These are phyloP conservation scores for Microbotryum scabiosae DNA, from an alignment of 1,284 basidiomycete species.

Conservation along the genomic window DNA sequence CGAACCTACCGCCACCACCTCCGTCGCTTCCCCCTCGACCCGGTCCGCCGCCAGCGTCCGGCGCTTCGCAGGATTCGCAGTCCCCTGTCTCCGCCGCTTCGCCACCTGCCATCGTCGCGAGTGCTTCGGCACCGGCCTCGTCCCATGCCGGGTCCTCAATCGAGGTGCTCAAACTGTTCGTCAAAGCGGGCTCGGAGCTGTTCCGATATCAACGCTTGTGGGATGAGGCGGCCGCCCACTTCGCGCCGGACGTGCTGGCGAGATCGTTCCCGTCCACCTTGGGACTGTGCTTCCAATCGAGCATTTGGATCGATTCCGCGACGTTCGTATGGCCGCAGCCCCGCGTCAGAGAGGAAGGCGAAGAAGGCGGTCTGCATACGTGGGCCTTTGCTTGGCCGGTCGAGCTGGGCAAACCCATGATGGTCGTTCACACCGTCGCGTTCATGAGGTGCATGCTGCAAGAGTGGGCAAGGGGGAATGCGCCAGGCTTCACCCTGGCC, in stretches of 20 bases:
- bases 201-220: slow-evolving; percentile 20
- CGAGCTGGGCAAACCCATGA: slow-evolving; percentile 13
- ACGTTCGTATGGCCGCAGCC: slow-evolving; percentile 7
- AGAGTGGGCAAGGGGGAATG: slow-evolving; percentile 13
- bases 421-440: slow-evolving; percentile 13
- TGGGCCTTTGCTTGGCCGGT: slow-evolving; percentile 14
- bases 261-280: slow-evolving; percentile 4
- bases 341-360: no score
- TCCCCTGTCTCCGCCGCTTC: not conserved
- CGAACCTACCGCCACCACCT: not conserved
- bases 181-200: slow-evolving; percentile 17
- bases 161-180: slow-evolving; percentile 16
- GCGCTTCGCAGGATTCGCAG: not conserved
- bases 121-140: not conserved
- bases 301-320: not conserved
- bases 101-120: not conserved
- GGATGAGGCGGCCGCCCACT: slow-evolving; percentile 8
- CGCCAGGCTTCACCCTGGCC: slow-evolving; percentile 6
- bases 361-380: not conserved
- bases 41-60: slow-evolving; percentile 2
- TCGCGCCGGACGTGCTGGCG: slow-evolving; percentile 2
- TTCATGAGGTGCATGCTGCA: slow-evolving; percentile 12
- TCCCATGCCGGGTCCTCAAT: slow-evolving; percentile 1
- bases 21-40: not conserved
- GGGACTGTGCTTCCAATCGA: not conserved